These are phyloP conservation scores for Penicillium psychrosexuale DNA, from an alignment of 2,329 filamentous ascomycete species.

Conservation along the genomic window DNA sequence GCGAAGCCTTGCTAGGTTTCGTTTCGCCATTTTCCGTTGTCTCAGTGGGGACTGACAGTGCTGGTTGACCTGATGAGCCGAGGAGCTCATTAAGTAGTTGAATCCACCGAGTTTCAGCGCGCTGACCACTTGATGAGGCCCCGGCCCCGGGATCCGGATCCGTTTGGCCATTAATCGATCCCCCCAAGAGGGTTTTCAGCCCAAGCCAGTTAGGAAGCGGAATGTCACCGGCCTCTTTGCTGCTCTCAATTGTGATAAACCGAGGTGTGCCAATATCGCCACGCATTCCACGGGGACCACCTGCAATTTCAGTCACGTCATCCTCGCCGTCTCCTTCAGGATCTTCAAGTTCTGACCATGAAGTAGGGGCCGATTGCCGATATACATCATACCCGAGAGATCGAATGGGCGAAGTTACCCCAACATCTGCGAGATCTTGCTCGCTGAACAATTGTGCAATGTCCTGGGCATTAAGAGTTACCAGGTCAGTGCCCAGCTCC, in stretches of 20 bases:
- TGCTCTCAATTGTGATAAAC: slow-evolving; percentile 36
- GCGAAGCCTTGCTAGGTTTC: slow-evolving; percentile 12
- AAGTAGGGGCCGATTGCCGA: slow-evolving; percentile 30
- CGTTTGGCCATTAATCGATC: slow-evolving; percentile 28
- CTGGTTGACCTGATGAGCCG: slow-evolving; percentile 21
- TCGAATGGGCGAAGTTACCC: slow-evolving; percentile 35
- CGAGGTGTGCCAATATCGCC: slow-evolving; percentile 24
- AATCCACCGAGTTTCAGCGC: slow-evolving; percentile 32
- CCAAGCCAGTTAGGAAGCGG: slow-evolving; percentile 32
- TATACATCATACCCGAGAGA: slow-evolving; percentile 57
- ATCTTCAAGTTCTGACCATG: slow-evolving; percentile 42
- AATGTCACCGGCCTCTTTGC: slow-evolving; percentile 32
- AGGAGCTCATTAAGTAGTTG: slow-evolving; percentile 38
- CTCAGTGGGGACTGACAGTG: slow-evolving; percentile 4
- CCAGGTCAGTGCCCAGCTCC: slow-evolving; percentile 49
- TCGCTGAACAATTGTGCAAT: slow-evolving; percentile 46
- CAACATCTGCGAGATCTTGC: slow-evolving; percentile 38
- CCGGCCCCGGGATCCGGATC: slow-evolving; percentile 21
- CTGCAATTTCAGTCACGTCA: slow-evolving; percentile 25
- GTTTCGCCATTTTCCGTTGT: slow-evolving; percentile 11
- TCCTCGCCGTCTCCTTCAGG: slow-evolving; percentile 49
- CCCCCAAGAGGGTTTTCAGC: slow-evolving; percentile 32
- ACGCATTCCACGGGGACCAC: slow-evolving; percentile 19
- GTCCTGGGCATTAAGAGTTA: slow-evolving; percentile 47
- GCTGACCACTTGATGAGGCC: slow-evolving; percentile 20